These are phyloP conservation scores for Aleurites moluccanus DNA, from an alignment of 441 rosid genomes.

Conservation along the genomic window DNA sequence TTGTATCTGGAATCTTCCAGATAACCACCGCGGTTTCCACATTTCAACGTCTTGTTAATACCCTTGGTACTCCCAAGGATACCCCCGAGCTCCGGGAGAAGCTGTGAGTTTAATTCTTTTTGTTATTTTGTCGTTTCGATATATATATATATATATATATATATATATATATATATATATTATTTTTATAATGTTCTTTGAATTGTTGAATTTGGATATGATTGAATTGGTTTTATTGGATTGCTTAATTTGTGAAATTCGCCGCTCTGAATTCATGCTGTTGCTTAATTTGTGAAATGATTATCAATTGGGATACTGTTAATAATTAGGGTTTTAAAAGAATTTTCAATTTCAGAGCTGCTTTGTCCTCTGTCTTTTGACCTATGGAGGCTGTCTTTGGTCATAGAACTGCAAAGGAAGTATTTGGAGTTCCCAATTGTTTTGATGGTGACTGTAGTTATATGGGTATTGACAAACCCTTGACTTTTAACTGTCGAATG, in stretches of 20 bases:
- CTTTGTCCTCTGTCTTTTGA: not conserved
- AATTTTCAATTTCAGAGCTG: not conserved
- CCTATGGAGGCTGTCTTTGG: not conserved
- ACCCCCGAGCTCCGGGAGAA: slow-evolving; percentile 93
- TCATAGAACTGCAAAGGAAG: not conserved
- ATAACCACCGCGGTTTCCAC: slow-evolving; percentile 92
- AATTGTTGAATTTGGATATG: not conserved
- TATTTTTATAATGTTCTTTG: not conserved
- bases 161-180: no score
- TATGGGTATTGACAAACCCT: not conserved
- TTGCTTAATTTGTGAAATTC: not conserved
- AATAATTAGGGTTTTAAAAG: not conserved
- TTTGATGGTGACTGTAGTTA: not conserved
- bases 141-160: no score
- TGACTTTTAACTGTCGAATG: not conserved
- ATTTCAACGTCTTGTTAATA: slow-evolving; percentile 82
- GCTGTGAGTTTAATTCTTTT: slow-evolving; percentile 56
- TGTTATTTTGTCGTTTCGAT: not conserved
- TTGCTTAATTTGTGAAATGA: no score
- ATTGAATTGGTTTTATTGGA: not conserved
- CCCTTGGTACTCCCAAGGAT: slow-evolving; percentile 95
- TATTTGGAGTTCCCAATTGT: not conserved
- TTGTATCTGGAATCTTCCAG: slow-evolving; percentile 93
- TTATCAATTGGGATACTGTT: no score
- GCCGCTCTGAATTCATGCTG: no score